These are phyloP conservation scores for Aurantiochytrium sp. DNA, from an alignment of 108 stramenopile genomes.

Conservation along the genomic window DNA sequence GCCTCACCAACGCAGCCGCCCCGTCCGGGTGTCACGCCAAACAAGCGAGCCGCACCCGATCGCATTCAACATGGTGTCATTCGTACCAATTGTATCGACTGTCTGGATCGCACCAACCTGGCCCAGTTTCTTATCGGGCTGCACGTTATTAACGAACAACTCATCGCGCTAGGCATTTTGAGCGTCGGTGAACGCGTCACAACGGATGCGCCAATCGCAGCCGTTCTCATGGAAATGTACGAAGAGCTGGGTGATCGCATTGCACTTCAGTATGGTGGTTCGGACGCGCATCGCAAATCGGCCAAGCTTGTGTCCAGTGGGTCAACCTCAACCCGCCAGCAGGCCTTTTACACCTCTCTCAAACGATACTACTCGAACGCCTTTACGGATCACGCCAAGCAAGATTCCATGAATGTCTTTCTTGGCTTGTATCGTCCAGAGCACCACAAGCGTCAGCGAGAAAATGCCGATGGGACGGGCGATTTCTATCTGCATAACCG, in stretches of 20 bases:
- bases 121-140: constrained; percentile 91
- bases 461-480: background rate
- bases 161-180: constrained; percentile 86
- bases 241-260: constrained; percentile 89
- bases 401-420: constrained; percentile 96
- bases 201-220: constrained; percentile 54
- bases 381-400: constrained; percentile 89
- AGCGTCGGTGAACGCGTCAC: background rate
- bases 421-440: constrained; percentile 62
- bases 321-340: background rate
- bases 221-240: constrained; percentile 91
- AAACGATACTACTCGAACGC: constrained; percentile 93
- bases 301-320: constrained; percentile 22
- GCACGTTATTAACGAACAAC: constrained; percentile 77
- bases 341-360: constrained; percentile 83
- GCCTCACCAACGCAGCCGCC: background rate
- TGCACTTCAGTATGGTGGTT: constrained; percentile 96
- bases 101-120: constrained; percentile 91
- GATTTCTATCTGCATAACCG: constrained; percentile 2
- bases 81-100: constrained; percentile 96
- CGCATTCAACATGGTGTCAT: constrained; percentile 74
- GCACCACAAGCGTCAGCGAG: background rate
- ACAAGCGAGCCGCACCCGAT: background rate
- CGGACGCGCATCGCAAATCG: constrained; percentile 93
- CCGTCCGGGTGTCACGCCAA: background rate